A percentile compares a stretch with the other conserved stretches of the same genome.
Evolutionary conservation across 108 stramenopile species (phyloP).

Genomic region (Pseudonitzschia multiseries): DNA sequence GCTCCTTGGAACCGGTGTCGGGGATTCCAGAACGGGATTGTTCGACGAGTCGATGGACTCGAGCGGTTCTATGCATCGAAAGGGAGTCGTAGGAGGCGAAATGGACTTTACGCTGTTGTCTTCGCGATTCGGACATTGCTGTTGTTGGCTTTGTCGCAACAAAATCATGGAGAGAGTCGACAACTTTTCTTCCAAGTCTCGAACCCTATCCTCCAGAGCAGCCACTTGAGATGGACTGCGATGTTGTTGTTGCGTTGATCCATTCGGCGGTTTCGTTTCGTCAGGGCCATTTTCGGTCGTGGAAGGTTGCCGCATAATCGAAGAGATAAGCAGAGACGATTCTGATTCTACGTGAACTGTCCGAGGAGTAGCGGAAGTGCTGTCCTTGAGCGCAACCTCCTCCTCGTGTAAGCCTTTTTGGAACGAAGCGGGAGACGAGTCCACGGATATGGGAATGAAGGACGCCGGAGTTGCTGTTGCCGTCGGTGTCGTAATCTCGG

Average conservation of each 20-base stretch:
- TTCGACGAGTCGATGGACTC: background rate
- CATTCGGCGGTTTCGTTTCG: background rate
- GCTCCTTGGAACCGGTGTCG: background rate
- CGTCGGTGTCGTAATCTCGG: background rate
- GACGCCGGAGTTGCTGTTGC: background rate
- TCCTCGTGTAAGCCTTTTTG: background rate
- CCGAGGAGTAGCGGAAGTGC: background rate
- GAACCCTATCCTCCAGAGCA: conserved; percentile 49
- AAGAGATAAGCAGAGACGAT: background rate
- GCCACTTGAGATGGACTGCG: background rate
- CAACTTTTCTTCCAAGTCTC: conserved; percentile 52
- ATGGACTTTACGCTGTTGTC: background rate
- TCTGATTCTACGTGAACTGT: background rate
- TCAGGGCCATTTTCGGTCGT: background rate
- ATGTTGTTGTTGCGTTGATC: background rate
- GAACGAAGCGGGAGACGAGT: background rate
- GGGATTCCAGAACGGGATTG: conserved; percentile 10
- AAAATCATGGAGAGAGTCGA: conserved; percentile 41
- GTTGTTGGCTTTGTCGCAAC: conserved; percentile 10
- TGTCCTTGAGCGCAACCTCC: background rate
- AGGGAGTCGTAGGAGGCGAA: conserved; percentile 14
- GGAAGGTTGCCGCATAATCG: conserved; percentile 7
- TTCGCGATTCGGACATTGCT: background rate
- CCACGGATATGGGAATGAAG: conserved; percentile 5
- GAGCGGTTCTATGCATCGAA: background rate